Conservation (phyloP, 257 asterid species). For the Paraleonurus japonicus region DNA sequence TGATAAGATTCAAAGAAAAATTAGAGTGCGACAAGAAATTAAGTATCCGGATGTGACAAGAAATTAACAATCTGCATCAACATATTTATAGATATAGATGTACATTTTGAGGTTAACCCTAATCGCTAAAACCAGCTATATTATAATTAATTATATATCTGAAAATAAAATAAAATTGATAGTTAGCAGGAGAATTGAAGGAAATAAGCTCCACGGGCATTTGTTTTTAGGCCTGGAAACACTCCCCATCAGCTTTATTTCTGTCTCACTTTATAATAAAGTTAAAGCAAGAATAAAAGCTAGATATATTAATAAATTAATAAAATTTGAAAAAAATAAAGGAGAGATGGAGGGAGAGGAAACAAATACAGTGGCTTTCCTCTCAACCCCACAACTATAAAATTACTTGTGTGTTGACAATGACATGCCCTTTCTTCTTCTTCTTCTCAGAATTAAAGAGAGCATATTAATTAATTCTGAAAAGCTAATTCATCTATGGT, state of each 20-base stretch:
- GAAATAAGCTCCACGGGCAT: slow-evolving; percentile 43
- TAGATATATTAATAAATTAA: slow-evolving; percentile 10
- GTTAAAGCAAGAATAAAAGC: slow-evolving; percentile 55
- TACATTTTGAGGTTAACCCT: slow-evolving; percentile 21
- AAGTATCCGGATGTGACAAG: not conserved
- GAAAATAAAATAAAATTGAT: not conserved
- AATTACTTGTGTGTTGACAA: slow-evolving; percentile 42
- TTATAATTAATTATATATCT: too few relatives aligned
- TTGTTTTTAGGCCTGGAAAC: slow-evolving; percentile 61
- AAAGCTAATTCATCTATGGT: slow-evolving; percentile 35
- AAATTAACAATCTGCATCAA: not conserved
- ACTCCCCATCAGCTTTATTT: slow-evolving; percentile 64
- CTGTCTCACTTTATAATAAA: slow-evolving; percentile 64
- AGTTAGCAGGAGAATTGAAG: slow-evolving; percentile 43
- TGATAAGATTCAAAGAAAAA: too few relatives aligned
- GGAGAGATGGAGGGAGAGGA: slow-evolving; percentile 27
- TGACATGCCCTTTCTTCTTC: slow-evolving; percentile 40
- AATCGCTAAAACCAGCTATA: slow-evolving; percentile 19
- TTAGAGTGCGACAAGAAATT: not conserved
- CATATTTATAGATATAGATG: not conserved
- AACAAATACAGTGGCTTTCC: slow-evolving; percentile 29
- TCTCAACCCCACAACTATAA: slow-evolving; percentile 51
- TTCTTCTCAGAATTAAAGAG: slow-evolving; percentile 32
- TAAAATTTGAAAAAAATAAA: not conserved
- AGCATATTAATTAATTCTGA: slow-evolving; percentile 32